Evolutionary conservation across 2,329 filamentous ascomycete species (phyloP), one percentile per base, ranked within the genome.

Genomic region (Colletotrichum sublineola): DNA sequence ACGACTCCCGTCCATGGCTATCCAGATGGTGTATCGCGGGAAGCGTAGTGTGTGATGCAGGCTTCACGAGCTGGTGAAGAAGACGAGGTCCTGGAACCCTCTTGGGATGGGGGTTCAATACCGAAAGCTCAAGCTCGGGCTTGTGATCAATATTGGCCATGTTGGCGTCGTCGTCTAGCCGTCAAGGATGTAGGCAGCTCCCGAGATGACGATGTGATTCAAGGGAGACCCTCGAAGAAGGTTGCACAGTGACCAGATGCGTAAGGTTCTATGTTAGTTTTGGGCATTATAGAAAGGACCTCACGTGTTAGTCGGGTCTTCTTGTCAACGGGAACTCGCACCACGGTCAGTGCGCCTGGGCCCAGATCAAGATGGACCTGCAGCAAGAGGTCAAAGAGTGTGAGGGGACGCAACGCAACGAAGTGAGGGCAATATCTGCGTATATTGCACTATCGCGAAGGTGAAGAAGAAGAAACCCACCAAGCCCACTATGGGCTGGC

Each of bases 11-110:
- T 38, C 85, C 86, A 74, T 88, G 83, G 56, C 83, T 76, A 68
- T 85, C 83, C 76, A 70, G 84, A 81, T 40, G 90, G 68, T 95
- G 92, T 73, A 95, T 86, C 9, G 93, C 93, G 52, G 81, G 80
- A 7, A 78, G 76, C 57, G 80, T 76, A 33, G 77, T 73, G n/a
- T 80, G 73, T 46, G 77, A 71, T 29, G 82, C 76, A 68, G 77
- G 77, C 36, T 84, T 81, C 61, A 96, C 88, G 9, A 97, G 86
- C 12, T 93, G 81, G 79, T 89, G 86, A 48, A 89, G 79, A 57
- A 88, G 79, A 14, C 71, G 68, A 31, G 87, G 85, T 1, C 87
- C 87, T 1, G 81, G 76, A 7, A 87, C 75, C 67, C 77, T 80
- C 18, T 69, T 71, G 14, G 86, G 82, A 36, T 78, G 77, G 12